Base-by-base conservation (phyloP, 805 yeast genomes). In the Sugiyamaella mastotermitis region DNA sequence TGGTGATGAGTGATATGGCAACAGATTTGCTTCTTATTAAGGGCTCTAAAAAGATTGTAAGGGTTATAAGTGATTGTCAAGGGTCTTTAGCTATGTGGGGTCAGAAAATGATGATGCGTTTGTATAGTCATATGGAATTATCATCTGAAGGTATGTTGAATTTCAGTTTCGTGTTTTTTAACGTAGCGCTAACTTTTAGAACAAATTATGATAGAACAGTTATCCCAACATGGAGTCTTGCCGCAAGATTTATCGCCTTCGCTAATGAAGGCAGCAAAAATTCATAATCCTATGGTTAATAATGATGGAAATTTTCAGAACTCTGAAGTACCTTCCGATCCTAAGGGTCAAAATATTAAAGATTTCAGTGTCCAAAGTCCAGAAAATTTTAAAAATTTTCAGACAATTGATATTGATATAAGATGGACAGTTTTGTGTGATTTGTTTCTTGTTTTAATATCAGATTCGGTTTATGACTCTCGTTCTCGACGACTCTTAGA, bases 401-500 rank as follows among this genome's bases (percentile, higher is more conserved):
- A 48, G 25, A 50, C 49, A 9, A 35, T 80, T 5, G 75, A 79
- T 19, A 71, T 83, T 38, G 96, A 88, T 52, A 72, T 92, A 16
- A 76, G 88, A 21, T 94, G 98, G 98, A 88, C 96, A 0, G 73
- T 90, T 10, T 65, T 92, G 4, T 94, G 98, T 62, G 98, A 92
- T 57, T 62, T 92, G 33, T 90, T 90, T 54, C 65, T 92, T 29
- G 69, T 84, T 7, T 65, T 90, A 2, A 62, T 92, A 13, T 78
- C 87, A 35, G 94, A 87, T 43, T 86, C 95, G 0, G 73, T 77
- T 39, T 94, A 86, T 56, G 99, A 92, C 59, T 64, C 96, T 3
- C 71, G 99, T 25, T 87, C 97, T 5, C 69, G 97, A 41, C 71
- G 92, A 0, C 62, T 92, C n/a, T 63, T 92, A 10, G 62, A 83